These are phyloP conservation scores for Tylopilus subfusipes DNA, from an alignment of 768 basidiomycete genomes.

Conservation along the genomic window DNA sequence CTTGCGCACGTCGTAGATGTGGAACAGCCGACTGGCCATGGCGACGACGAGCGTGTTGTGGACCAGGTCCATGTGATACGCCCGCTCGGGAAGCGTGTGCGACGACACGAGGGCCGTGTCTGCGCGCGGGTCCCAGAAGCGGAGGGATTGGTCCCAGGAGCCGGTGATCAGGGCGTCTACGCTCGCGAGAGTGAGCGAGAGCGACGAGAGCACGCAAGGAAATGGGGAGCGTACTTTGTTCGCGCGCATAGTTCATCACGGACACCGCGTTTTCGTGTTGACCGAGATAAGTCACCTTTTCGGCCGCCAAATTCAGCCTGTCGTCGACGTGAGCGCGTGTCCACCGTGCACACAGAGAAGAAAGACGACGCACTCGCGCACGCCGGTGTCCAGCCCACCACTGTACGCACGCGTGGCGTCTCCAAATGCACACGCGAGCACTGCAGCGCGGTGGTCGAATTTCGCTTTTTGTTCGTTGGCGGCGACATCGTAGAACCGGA, in stretches of 20 bases:
- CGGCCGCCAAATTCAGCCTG: conserved; percentile 70
- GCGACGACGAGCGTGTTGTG: conserved; percentile 82
- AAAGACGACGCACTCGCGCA: conserved; percentile 57
- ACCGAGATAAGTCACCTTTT: conserved; percentile 71
- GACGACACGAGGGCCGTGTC: conserved; percentile 52
- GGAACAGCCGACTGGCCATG: conserved; percentile 87
- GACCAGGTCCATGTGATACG: conserved; percentile 80
- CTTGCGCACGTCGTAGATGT: conserved; percentile 83
- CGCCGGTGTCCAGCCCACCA: conserved; percentile 81
- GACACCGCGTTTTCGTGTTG: conserved; percentile 81
- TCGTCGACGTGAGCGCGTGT: neutral
- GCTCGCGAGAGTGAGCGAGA: neutral
- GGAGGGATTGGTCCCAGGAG: conserved; percentile 89
- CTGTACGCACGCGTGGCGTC: conserved; percentile 71
- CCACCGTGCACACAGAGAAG: neutral
- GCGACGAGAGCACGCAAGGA: neutral
- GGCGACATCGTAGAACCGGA: conserved; percentile 52
- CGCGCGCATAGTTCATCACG: conserved; percentile 64
- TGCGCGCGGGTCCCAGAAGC: conserved; percentile 82
- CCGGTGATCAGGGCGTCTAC: conserved; percentile 76
- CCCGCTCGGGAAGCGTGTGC: conserved; percentile 72
- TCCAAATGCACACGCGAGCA: conserved; percentile 76
- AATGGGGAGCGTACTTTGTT: conserved; percentile 42
- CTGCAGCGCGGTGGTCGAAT: conserved; percentile 85
- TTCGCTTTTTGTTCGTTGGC: conserved; percentile 70